Base-by-base conservation (phyloP, 1,284 basidiomycete species). In the Papiliotrema terrestris region DNA sequence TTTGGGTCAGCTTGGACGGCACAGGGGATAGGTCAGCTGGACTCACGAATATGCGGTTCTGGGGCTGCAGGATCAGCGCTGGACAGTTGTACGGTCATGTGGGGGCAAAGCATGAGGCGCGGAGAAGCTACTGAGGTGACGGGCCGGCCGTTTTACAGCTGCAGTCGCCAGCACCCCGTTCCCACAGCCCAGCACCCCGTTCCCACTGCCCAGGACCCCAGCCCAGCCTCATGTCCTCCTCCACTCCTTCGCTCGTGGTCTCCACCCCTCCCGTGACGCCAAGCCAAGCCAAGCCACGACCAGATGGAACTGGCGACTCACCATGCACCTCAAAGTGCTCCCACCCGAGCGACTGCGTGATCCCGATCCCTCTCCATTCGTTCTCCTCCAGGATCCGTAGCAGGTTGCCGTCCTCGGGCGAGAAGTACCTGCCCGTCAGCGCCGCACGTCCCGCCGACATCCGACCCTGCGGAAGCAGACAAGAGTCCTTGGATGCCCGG, bases 311-410 rank as follows among this genome's bases (percentile, higher is more conserved):
- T 51, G 17, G 9, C 15, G 1, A 77, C 86, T 69, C 66, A 92
- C 91, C 89, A 72, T 96, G 94, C 38, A 96, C 91, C 80, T 95
- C 94, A 68, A 96, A 97, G 69, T 97, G 93, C 72, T 93, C 89
- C 94, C 94, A 98, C 11, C 94, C 94, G 48, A 95, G 79, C 75
- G 90, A 93, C 77, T 97, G 94, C 32, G 89, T 91, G 68, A 96
- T 96, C 13, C 94, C 94, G 57, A 98, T 93, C 1, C 89, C 89
- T 71, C 94, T 82, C 94, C 94, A 98, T 77, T 98, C 94, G 42
- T 83, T 76, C 73, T 97, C 94, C 3, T 83, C 78, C 52, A 97
- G 78, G 52, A 97, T 83, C 8, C 93, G 84, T 55, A 97, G 81
- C 5, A 88, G 85, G 6, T 89, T 89, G 29, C 83, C 81, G 60